A percentile compares a stretch with the other conserved stretches of the same genome.
phyloP scores from a whole-genome alignment of 768 basidiomycete genomes.

The Lyophyllum semitale region DNA sequence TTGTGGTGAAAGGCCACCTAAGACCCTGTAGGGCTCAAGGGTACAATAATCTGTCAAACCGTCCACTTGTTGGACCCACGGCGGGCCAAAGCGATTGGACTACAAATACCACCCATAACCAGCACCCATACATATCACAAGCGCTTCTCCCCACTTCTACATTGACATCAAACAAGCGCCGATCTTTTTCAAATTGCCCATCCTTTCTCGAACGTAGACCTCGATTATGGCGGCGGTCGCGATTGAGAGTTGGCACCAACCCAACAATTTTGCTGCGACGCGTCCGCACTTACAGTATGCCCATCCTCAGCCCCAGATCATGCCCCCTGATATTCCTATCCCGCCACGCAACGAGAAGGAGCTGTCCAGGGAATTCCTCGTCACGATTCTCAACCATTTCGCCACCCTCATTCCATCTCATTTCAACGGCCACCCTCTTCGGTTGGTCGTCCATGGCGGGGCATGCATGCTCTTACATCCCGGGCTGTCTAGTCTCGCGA shows the following conservation, averaged over 20 bases:
- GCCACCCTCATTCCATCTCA: constrained; percentile 45
- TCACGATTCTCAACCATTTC: constrained; percentile 48
- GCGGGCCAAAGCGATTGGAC: neutral
- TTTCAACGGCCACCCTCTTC: constrained; percentile 51
- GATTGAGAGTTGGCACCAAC: neutral
- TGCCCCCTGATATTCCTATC: constrained; percentile 5
- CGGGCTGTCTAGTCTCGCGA: constrained; percentile 32
- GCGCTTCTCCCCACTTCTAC: neutral
- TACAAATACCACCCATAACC: neutral
- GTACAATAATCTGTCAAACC: neutral
- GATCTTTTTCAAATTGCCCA: neutral
- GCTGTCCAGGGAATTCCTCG: constrained; percentile 43
- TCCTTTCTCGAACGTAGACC: neutral
- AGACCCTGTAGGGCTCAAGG: neutral
- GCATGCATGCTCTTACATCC: constrained; percentile 74
- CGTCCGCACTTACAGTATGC: constrained; percentile 3
- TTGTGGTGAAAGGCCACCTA: neutral
- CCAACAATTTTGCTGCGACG: neutral
- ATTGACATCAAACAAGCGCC: neutral
- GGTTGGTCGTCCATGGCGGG: constrained; percentile 71
- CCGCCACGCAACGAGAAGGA: constrained; percentile 39
- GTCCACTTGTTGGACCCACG: too few relatives aligned
- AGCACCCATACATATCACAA: neutral
- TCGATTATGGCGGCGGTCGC: constrained; percentile 2
- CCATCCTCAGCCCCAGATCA: neutral